Base-by-base conservation (phyloP, 225 moss, liverwort and hornwort genomes). In the Thuidium tamariscinum region DNA sequence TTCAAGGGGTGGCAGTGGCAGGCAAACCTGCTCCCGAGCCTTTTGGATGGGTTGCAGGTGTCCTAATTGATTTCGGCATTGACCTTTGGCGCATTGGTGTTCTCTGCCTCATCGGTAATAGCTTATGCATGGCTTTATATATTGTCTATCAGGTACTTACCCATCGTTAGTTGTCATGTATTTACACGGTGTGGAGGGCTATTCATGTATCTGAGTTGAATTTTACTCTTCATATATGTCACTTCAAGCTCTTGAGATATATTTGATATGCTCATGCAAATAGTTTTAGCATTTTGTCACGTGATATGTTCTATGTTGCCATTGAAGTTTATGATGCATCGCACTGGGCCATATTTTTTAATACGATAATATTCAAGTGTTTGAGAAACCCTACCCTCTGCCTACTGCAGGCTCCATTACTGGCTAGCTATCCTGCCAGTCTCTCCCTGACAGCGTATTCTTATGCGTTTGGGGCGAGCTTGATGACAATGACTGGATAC, bases 21-120 rank as follows among this genome's bases (percentile, higher is more conserved):
- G 98, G 95, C 85, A 99, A 95, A 85, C 94, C 96, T 85, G 97
- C 98, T 79, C 97, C 96, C 74, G 98, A 97, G 93, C 97, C 98
- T 82, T 89, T 92, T 73, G 94, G 98, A 77, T 95, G 95, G 96
- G 80, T 99, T 88, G 94, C 92, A 88, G 89, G 91, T 49, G 92
- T 94, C 56, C 83, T 99, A 64, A 52, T 97, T 80, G 94, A 91
- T 71, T 64, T 92, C 66, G 96, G 96, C 83, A 84, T 99, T n/a
- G 93, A 97, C 54, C 89, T 94, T 81, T 94, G 94, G 94, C 98
- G 92, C 64, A 63, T 97, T 63, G 98, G 98, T 80, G 90, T 93
- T 55, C 20, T 97, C 27, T 99, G 96, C 81, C 93, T 99, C 42
- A 80, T 96, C 69, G 94, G 93, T 89, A 99, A 99, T 77, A 89